Evolutionary conservation across 257 asterid species (phyloP).

Genomic region (Solanum piurae): DNA sequence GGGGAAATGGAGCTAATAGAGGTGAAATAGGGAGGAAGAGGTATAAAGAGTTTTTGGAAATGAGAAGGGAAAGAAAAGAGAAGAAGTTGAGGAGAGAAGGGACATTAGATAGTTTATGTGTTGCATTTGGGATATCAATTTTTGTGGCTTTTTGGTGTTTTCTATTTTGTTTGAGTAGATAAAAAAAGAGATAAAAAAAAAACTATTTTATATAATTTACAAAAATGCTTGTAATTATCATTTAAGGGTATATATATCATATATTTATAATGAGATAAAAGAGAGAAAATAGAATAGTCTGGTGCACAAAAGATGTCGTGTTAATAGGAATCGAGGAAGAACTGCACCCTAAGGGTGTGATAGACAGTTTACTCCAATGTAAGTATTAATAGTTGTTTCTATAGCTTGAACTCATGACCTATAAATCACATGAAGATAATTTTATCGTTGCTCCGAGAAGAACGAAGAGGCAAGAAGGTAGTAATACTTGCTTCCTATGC

Average conservation of each 20-base stretch:
- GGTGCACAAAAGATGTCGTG: not conserved
- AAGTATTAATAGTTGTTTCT: too few relatives aligned
- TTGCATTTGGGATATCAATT: slow-evolving; percentile 46
- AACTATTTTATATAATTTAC: not conserved
- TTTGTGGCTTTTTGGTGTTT: slow-evolving; percentile 31
- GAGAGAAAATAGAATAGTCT: not conserved
- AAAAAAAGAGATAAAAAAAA: not conserved
- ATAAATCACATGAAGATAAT: not conserved
- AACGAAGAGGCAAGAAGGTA: not conserved
- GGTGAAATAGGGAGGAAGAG: slow-evolving; percentile 33
- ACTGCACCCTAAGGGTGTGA: too few relatives aligned
- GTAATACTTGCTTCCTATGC: not conserved
- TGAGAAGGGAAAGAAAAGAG: slow-evolving; percentile 49
- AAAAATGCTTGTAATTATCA: not conserved
- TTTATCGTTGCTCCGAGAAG: not conserved
- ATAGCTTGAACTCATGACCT: not conserved
- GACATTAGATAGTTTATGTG: slow-evolving; percentile 44
- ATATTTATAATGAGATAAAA: not conserved
- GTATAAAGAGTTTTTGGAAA: slow-evolving; percentile 33
- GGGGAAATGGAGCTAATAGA: slow-evolving; percentile 32
- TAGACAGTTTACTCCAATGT: not conserved
- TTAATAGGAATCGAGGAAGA: not conserved
- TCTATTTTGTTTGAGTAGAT: not conserved
- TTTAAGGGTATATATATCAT: not conserved
- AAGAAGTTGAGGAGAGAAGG: slow-evolving; percentile 48